Evolutionary conservation across 495 filamentous ascomycete species (phyloP), one percentile per base, ranked within the genome.

Genomic region (Xylaria cubensis): DNA sequence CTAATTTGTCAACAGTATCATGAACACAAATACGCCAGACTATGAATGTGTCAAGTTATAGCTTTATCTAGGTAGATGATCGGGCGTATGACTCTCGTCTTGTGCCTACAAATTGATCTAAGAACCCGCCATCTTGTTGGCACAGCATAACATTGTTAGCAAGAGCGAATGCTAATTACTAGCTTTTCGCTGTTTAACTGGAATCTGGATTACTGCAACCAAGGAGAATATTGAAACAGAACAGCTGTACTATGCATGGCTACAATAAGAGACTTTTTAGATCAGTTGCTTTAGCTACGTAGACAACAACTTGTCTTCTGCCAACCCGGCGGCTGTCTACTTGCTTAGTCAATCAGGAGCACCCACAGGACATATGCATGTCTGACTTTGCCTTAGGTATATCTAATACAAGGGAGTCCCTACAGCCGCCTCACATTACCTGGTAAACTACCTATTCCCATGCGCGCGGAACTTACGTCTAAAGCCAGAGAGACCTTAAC

Each of bases 1-100:
- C 62, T 29, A 64, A 64, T 64, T 64, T 64, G 62, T 64, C 62
- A 64, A 64, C 41, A 36, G 55, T 59, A 19, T 36, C 41, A 46
- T 17, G 15, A 64, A 64, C 26, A 64, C 61, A 64, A 46, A 64
- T 46, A 44, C 51, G 12, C 5, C 15, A 46, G 15, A 46, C 44
- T 44, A 15, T 46, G 4, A 46, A 46, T 15, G 1, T 46, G 21
- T 50, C n/a, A n/a, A 10, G 26, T 55, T 15, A 29, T 56, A 56
- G 2, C 13, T 2, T 56, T 51, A 53, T 53, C 50, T 26, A 12
- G 21, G 21, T 56, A 32, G 26, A 24, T 9, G 17, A 56, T 32
- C 15, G 6, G 29, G 26, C 12, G 15, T 24, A 29, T 32, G 17
- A 26, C 15, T 56, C 53, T 13, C 0, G 26, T 26, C 26, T 24